Percentiles rank a stretch among this genome's conserved stretches.
These are phyloP conservation scores for Ascochyta lentis DNA, from an alignment of 2,329 filamentous ascomycete species.

Conservation along the genomic window DNA sequence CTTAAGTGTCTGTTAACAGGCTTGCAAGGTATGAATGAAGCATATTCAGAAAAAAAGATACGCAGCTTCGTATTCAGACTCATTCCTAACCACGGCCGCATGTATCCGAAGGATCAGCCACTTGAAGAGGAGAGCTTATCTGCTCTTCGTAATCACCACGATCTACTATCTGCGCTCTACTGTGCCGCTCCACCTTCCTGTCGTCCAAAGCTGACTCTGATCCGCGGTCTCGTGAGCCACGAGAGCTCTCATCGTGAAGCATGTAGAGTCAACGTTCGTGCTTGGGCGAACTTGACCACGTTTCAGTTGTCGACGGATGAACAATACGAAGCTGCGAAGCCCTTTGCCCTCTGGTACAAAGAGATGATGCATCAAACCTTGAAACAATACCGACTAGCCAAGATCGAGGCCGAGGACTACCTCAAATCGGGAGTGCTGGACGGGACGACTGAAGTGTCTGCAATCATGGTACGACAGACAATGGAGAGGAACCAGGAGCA, in stretches of 20 bases:
- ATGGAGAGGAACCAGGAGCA: conserved; percentile 65
- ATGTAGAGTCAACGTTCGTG: conserved; percentile 63
- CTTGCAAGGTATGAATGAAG: conserved; percentile 54
- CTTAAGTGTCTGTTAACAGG: conserved; percentile 63
- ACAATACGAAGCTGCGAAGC: conserved; percentile 51
- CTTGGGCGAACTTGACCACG: conserved; percentile 64
- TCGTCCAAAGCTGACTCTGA: conserved; percentile 59
- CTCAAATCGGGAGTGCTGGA: conserved; percentile 47
- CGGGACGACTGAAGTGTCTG: conserved; percentile 50
- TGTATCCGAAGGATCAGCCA: conserved; percentile 64
- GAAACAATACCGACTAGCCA: conserved; percentile 62
- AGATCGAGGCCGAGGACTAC: conserved; percentile 65
- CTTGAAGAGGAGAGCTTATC: conserved; percentile 61
- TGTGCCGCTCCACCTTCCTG: conserved; percentile 61
- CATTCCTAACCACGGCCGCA: conserved; percentile 66
- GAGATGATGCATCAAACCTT: conserved; percentile 61
- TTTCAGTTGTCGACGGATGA: conserved; percentile 64
- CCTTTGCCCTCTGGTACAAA: conserved; percentile 62
- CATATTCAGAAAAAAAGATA: conserved; percentile 61
- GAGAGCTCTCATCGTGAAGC: conserved; percentile 64
- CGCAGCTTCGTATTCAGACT: conserved; percentile 63
- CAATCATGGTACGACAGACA: conserved; percentile 57
- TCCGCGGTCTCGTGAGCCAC: conserved; percentile 64
- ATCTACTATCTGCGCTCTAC: conserved; percentile 66
- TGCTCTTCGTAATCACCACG: conserved; percentile 67